Percentiles rank a stretch among this genome's conserved stretches.
Evolutionary conservation across 2,329 filamentous ascomycete genomes (phyloP).

Genomic region (Ceratocystis diversiconidia): DNA sequence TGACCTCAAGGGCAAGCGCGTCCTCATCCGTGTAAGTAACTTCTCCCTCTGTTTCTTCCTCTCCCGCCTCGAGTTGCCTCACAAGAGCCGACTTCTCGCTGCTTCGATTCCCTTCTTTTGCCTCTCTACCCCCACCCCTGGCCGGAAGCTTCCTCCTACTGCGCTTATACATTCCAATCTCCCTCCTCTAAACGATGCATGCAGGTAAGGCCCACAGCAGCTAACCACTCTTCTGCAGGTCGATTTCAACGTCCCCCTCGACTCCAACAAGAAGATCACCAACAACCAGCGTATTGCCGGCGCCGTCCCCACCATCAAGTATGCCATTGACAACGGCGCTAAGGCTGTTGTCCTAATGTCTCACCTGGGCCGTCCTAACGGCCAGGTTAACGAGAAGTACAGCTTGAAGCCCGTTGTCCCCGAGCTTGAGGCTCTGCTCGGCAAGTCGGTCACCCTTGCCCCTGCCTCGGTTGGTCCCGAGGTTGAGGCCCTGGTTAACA

Average conservation of each 20-base stretch:
- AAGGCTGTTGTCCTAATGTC: slow-evolving; percentile 96
- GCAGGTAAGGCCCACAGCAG: neutral
- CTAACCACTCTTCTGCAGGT: slow-evolving; percentile 42
- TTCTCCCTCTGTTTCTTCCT: neutral
- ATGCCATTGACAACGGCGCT: slow-evolving; percentile 77
- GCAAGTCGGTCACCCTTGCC: slow-evolving; percentile 73
- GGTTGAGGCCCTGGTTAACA: slow-evolving; percentile 79
- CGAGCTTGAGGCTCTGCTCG: slow-evolving; percentile 81
- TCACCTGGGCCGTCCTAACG: slow-evolving; percentile 90
- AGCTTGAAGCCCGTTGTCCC: slow-evolving; percentile 81
- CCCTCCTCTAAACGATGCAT: neutral
- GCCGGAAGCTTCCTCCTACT: neutral
- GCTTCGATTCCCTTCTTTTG: neutral
- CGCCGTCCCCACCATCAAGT: slow-evolving; percentile 87
- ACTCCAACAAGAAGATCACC: slow-evolving; percentile 82
- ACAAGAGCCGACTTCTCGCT: slow-evolving; percentile 6
- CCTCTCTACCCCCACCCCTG: neutral
- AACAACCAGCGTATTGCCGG: slow-evolving; percentile 98
- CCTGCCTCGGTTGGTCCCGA: slow-evolving; percentile 81
- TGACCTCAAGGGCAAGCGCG: slow-evolving; percentile 95
- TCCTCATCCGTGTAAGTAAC: slow-evolving; percentile 81
- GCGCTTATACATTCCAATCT: slow-evolving; percentile 3
- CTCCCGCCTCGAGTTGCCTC: neutral
- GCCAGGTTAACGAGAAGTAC: slow-evolving; percentile 82
- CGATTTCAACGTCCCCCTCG: slow-evolving; percentile 98